Evolutionary conservation across 2,329 filamentous ascomycete genomes (phyloP), one percentile per base, ranked within the genome.

Genomic region (Daldinia sp.): DNA sequence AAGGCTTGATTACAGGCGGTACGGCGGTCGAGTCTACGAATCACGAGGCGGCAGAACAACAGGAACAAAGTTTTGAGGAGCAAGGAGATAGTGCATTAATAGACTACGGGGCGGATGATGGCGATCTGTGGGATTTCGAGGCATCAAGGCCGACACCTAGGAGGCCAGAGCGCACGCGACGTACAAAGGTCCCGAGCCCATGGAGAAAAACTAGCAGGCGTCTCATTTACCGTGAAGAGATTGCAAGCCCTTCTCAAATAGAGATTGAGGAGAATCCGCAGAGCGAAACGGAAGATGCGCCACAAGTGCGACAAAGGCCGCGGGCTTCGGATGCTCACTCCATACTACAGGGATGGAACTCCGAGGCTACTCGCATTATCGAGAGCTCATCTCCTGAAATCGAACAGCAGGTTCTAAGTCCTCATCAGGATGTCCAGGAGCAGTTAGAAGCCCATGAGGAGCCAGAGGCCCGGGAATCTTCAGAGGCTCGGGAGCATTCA

Each of bases 61-160:
- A 72, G 30, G 18, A 33, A 26, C 35, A 61, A 35, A 23, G 15
- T 20, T 37, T 15, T 13, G 48, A 51, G 18, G 46, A n/a, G 37
- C 65, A 73, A 15, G 67, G 66, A 23, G 60, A 71, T 65, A 60
- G 65, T 41, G 42, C 74, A 33, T 54, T 59, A 42, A 9, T 35
- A 18, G 56, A 60, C 10, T 72, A 70, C 13, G 68, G 71, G 26
- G 63, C 57, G 26, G 46, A 69, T 20, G 42, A 50, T 42, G 53
- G 44, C 12, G 67, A 89, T 69, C 81, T 89, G 10, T 89, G 87
- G 87, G 87, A 86, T 35, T 74, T 88, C 26, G 87, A 89, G 74
- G 87, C 87, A 10, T 81, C 83, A 60, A 82, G 87, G 12, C 78
- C 81, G 6, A 81, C 81, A 0, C 82, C 84, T 9, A 76, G 70